Conservation (phyloP, 176 grass and related monocot species). For the Pontederia paniculata region DNA sequence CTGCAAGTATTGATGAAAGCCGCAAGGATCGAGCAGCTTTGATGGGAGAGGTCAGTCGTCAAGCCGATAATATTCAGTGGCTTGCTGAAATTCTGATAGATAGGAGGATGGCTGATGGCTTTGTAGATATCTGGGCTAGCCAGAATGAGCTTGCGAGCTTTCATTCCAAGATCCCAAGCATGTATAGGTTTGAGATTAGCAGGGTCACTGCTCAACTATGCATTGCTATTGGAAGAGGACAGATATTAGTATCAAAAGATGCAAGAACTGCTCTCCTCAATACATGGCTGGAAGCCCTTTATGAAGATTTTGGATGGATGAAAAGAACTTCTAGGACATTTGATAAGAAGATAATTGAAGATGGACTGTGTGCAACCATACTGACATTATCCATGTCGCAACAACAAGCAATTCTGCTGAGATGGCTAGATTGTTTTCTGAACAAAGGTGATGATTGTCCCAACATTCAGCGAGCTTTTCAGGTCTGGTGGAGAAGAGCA, state of each 20-base stretch:
- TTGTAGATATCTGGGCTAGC: constrained; percentile 10
- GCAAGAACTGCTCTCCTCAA: constrained; percentile 5
- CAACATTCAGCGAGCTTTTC: constrained; percentile 11
- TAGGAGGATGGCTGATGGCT: constrained; percentile 10
- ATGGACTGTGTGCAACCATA: constrained; percentile 7
- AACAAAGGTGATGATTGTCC: constrained; percentile 17
- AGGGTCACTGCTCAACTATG: constrained; percentile 18
- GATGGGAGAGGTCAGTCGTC: constrained; percentile 12
- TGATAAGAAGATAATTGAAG: constrained; percentile 18
- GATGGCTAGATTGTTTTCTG: constrained; percentile 21
- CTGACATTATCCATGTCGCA: constrained; percentile 14
- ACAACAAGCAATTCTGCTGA: constrained; percentile 10
- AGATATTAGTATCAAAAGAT: constrained; percentile 13
- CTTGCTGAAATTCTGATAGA: constrained; percentile 16
- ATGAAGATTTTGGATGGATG: constrained; percentile 21
- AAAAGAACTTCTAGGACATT: constrained; percentile 9
- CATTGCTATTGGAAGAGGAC: constrained; percentile 13
- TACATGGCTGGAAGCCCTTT: constrained; percentile 15
- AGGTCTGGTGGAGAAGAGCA: constrained; percentile 19
- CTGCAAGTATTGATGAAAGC: not conserved
- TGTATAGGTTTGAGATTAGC: constrained; percentile 22
- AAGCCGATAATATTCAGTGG: constrained; percentile 18
- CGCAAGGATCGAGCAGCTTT: constrained; percentile 1
- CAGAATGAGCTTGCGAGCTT: not conserved
- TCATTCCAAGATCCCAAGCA: constrained; percentile 18